Evolutionary conservation across 2,329 filamentous ascomycete species (phyloP).

Genomic region (Davidsoniella australis): DNA sequence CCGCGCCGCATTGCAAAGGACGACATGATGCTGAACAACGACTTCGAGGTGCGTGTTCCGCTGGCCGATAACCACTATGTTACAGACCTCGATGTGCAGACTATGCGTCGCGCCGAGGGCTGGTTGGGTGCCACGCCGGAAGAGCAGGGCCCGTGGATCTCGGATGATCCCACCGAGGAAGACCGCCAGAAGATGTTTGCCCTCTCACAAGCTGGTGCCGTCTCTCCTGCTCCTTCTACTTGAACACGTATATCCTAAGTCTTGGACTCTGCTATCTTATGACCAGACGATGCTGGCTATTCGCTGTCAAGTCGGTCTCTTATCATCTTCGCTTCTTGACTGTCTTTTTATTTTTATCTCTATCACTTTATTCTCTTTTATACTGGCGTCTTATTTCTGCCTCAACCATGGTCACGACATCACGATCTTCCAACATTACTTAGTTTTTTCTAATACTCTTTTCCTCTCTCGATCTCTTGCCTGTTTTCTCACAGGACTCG

Average conservation of each 20-base stretch:
- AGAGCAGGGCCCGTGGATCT: constrained; percentile 74
- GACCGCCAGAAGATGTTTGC: constrained; percentile 36
- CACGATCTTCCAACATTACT: not conserved
- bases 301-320: not conserved
- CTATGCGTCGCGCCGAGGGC: constrained; percentile 70
- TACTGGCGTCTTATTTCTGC: not conserved
- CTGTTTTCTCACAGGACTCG: no score
- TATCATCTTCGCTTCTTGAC: not conserved
- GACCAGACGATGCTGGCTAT: no score
- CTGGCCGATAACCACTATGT: constrained; percentile 67
- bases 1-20: constrained; percentile 82
- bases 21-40: constrained; percentile 94
- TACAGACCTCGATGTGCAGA: constrained; percentile 85
- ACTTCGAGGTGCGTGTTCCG: constrained; percentile 80
- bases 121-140: constrained; percentile 65
- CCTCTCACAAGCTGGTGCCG: no score
- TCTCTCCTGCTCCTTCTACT: no score
- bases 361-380: not conserved
- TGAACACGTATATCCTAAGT: no score
- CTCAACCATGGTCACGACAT: not conserved
- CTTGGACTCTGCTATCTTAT: no score
- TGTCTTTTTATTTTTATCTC: not conserved
- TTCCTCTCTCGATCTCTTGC: not conserved
- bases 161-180: constrained; percentile 48
- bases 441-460: constrained; percentile 1